Evolutionary conservation across 768 basidiomycete species (phyloP).

Genomic region (Psilocybe azurescens): DNA sequence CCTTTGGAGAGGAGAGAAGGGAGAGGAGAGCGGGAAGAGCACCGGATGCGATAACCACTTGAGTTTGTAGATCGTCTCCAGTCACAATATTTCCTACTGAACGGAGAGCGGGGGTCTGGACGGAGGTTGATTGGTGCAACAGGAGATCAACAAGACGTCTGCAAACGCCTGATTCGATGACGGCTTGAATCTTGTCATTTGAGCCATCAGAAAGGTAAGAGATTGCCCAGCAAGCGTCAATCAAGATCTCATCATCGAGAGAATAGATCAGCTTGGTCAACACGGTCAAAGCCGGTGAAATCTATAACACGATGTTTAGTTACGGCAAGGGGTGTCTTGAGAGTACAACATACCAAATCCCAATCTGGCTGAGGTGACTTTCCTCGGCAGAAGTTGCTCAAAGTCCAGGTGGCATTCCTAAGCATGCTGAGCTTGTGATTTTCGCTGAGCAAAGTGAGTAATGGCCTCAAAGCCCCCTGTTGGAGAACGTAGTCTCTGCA

Average conservation of each 20-base stretch:
- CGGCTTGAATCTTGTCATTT: conserved; percentile 99
- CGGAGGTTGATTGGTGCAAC: conserved; percentile 93
- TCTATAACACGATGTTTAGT: conserved; percentile 56
- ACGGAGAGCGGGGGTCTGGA: conserved; percentile 97
- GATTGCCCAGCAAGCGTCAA: conserved; percentile 99
- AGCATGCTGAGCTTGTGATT: conserved; percentile 99
- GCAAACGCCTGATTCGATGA: conserved; percentile 98
- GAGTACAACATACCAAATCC: conserved; percentile 74
- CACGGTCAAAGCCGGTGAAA: conserved; percentile 95
- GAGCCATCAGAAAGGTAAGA: conserved; percentile 99
- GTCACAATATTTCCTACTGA: conserved; percentile 99
- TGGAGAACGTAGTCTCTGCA: conserved; percentile 97
- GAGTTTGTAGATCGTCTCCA: conserved; percentile 98
- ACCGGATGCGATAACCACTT: conserved; percentile 98
- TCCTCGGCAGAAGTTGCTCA: conserved; percentile 99
- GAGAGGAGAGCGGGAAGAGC: conserved; percentile 94
- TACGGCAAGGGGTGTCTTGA: conserved; percentile 3
- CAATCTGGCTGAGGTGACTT: conserved; percentile 98
- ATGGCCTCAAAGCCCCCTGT: conserved; percentile 91
- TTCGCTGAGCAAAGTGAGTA: conserved; percentile 88
- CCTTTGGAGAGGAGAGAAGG: conserved; percentile 94
- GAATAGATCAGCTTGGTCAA: conserved; percentile 99
- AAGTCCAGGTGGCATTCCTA: conserved; percentile 97
- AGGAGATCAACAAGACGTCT: conserved; percentile 96
- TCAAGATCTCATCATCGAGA: conserved; percentile 97